Base-by-base conservation (phyloP, 75 land plant species). In the Adiantum capillusveneris region DNA sequence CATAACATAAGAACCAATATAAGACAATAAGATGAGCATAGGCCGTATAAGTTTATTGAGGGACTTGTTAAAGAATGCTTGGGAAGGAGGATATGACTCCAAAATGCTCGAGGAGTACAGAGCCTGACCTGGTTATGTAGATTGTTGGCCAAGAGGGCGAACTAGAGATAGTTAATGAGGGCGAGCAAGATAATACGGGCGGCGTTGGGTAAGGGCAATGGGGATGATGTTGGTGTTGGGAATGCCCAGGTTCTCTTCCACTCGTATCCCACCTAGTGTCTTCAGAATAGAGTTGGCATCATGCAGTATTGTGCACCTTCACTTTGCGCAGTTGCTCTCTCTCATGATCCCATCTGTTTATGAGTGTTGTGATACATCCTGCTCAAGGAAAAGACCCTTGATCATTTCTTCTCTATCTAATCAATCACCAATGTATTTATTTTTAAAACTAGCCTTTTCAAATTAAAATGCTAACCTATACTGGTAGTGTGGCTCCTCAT, bases 191-290 rank as follows among this genome's bases (percentile, higher is more conserved):
- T 61, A 29, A 77, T 60, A 1, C 58, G 62, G 11, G 86, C 79
- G 27, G 74, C 81, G 58, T 71, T 64, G 22, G 84, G 78, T 43
- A 81, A 59, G 25, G 74, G 77, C 85, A 66, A 84, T 78, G 51
- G 72, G 70, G 31, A 81, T 84, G 42, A 84, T 81, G 57, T 84
- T 84, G 24, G 88, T 69, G 55, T 83, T 83, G 57, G 77, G 67
- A 29, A 83, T 72, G 22, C 77, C 63, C 19, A 83, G 59, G 31
- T 70, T 65, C 31, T 80, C 86, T 49, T 79, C 70, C 59, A 80
- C 82, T 24, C 75, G 62, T 11, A 24, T 55, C 2, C 57, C 57
- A 2, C 12, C 31, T 5, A 55, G 25, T 3, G 57, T 24, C 3
- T 27, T 3, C 31, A 55, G 11, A 16, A 55, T 5, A 20, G 11